A percentile compares a stretch with the other conserved stretches of the same genome.
phyloP scores from a whole-genome alignment of 345 rosid species.

The Acer saccharum region DNA sequence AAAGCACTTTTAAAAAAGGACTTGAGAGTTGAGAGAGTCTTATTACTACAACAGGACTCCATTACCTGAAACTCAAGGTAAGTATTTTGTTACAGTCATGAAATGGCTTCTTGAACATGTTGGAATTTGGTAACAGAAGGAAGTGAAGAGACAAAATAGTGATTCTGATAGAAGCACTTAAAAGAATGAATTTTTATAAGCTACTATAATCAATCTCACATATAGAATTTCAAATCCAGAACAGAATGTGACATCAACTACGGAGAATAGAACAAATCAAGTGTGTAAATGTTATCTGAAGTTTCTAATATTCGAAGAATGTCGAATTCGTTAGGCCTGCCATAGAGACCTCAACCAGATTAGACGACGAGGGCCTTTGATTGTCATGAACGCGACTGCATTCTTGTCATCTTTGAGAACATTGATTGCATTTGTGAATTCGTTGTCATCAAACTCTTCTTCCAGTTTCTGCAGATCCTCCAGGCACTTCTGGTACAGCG shows the following conservation, averaged over 20 bases:
- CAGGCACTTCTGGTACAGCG: slow-evolving; percentile 35
- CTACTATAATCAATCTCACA: background rate
- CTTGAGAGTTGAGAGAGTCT: background rate
- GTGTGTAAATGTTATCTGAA: background rate
- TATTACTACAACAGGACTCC: background rate
- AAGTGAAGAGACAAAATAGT: background rate
- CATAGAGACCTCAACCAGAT: slow-evolving; percentile 39
- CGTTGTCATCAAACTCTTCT: slow-evolving; percentile 33
- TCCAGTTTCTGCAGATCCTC: slow-evolving; percentile 41
- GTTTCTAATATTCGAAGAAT: background rate
- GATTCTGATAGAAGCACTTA: background rate
- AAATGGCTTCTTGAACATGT: too few relatives aligned
- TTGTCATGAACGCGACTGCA: slow-evolving; percentile 38
- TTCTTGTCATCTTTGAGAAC: slow-evolving; percentile 42
- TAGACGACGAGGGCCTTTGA: slow-evolving; percentile 31
- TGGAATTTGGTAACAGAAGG: background rate
- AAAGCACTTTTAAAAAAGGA: background rate
- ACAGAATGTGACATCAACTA: background rate
- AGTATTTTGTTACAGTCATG: background rate
- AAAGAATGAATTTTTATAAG: too few relatives aligned
- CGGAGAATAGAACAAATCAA: background rate
- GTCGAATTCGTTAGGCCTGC: slow-evolving; percentile 4
- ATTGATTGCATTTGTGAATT: slow-evolving; percentile 33
- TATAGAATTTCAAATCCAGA: background rate
- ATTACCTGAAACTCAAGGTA: slow-evolving; percentile 7